phyloP scores from a whole-genome alignment of 192 early-diverging fungal genomes.

The Coemansia sp. region DNA sequence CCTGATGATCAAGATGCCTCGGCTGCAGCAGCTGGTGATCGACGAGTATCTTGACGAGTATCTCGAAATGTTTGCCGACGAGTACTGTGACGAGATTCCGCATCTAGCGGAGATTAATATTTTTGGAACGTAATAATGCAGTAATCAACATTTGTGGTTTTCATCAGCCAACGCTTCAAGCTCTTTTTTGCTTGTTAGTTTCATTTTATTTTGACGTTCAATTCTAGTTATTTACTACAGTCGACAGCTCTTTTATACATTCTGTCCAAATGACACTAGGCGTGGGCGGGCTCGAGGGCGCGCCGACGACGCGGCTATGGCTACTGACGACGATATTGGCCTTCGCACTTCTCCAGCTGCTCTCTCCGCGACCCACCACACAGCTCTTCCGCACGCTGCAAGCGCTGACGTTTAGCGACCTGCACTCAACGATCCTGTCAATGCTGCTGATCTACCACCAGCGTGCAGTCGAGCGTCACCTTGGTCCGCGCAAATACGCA shows the following conservation, averaged over 20 bases:
- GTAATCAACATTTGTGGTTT: background rate
- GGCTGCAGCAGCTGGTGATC: conserved; percentile 1
- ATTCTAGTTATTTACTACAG: too few species aligned
- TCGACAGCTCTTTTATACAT: too few species aligned
- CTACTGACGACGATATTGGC: too few species aligned
- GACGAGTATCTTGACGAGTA: conserved; percentile 5
- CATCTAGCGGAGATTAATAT: background rate
- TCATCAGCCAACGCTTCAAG: background rate
- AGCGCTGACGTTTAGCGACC: too few species aligned
- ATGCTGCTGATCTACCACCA: background rate
- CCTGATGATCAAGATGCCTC: conserved; percentile 3
- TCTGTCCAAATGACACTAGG: too few species aligned
- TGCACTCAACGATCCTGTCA: too few species aligned
- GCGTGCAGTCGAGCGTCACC: background rate
- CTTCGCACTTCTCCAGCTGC: too few species aligned
- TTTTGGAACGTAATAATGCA: background rate
- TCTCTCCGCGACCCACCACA: too few species aligned
- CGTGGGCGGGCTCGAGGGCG: too few species aligned
- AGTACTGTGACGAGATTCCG: conserved; percentile 2
- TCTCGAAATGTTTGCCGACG: conserved; percentile 1
- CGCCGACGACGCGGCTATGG: too few species aligned
- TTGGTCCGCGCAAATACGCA: background rate
- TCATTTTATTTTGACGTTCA: too few species aligned
- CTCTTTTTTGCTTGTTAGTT: background rate
- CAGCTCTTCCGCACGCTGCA: too few species aligned